These are phyloP conservation scores for Fusarium chlamydosporum DNA, from an alignment of 2,329 filamentous ascomycete species.

Conservation along the genomic window DNA sequence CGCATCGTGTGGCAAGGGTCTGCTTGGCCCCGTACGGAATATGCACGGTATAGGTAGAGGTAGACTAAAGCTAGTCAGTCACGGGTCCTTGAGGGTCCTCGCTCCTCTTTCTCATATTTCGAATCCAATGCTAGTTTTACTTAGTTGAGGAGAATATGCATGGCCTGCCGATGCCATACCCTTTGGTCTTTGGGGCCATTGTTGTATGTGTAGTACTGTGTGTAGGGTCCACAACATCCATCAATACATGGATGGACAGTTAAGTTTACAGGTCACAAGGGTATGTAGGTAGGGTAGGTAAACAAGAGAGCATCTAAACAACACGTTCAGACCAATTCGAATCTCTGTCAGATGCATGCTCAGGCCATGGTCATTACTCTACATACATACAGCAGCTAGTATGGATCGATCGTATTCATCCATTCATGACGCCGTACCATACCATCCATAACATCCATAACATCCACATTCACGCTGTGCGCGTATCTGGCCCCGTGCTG, in stretches of 20 bases:
- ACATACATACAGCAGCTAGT: not conserved
- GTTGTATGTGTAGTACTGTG: conserved; percentile 12
- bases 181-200: conserved; percentile 30
- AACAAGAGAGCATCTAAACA: conserved; percentile 17
- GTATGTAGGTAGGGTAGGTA: conserved; percentile 13
- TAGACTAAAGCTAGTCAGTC: conserved; percentile 34
- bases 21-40: conserved; percentile 36
- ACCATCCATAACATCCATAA: conserved; percentile 15
- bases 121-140: conserved; percentile 18
- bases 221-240: conserved; percentile 38
- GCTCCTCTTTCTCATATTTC: conserved; percentile 10
- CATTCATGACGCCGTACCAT: conserved; percentile 27
- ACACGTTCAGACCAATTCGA: conserved; percentile 7
- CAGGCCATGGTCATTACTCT: not conserved
- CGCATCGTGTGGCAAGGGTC: conserved; percentile 47
- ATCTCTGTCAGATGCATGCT: conserved; percentile 3
- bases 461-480: conserved; percentile 41
- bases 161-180: conserved; percentile 41
- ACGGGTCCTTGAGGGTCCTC: conserved; percentile 34
- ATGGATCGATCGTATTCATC: conserved; percentile 14
- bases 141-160: conserved; percentile 33
- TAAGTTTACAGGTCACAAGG: conserved; percentile 6
- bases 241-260: not conserved
- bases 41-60: conserved; percentile 36
- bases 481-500: conserved; percentile 46